A percentile compares a stretch with the other conserved stretches of the same genome.
Evolutionary conservation across 495 filamentous ascomycete species (phyloP).

Genomic region (Clavariopsis aquatica): DNA sequence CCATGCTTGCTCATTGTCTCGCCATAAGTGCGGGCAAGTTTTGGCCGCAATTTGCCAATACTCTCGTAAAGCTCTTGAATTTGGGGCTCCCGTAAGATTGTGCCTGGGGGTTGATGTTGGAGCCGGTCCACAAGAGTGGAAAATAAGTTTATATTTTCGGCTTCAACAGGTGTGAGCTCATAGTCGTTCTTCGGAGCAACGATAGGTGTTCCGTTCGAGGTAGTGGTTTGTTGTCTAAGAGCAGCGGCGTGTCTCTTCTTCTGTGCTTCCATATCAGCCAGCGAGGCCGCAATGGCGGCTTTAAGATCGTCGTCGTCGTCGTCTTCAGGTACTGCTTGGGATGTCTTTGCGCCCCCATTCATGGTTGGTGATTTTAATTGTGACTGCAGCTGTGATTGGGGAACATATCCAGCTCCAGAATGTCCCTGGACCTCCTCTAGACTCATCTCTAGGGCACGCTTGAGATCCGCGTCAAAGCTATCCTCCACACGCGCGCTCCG

Average conservation of each 20-base stretch:
- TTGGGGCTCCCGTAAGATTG: constrained; percentile 90
- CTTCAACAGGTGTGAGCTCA: constrained; percentile 89
- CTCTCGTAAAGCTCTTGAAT: constrained; percentile 98
- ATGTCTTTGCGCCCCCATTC: constrained; percentile 46
- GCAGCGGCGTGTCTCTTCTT: constrained; percentile 84
- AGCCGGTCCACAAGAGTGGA: constrained; percentile 90
- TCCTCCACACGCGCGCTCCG: constrained; percentile 79
- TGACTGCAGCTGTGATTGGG: constrained; percentile 55
- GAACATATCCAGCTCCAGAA: constrained; percentile 64
- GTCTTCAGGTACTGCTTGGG: constrained; percentile 52
- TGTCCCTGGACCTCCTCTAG: constrained; percentile 83
- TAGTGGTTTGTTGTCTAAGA: constrained; percentile 70
- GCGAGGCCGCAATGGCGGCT: constrained; percentile 93
- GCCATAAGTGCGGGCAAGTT: constrained; percentile 92
- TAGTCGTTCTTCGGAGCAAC: constrained; percentile 77
- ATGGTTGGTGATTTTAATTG: constrained; percentile 46
- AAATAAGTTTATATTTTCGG: constrained; percentile 97
- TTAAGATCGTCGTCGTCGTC: constrained; percentile 93
- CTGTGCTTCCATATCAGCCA: constrained; percentile 97
- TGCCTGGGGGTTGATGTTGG: constrained; percentile 92
- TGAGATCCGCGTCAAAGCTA: constrained; percentile 93
- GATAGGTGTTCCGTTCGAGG: constrained; percentile 46
- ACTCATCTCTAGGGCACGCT: constrained; percentile 91
- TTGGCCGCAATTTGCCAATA: constrained; percentile 87
- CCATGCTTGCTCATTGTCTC: constrained; percentile 99